Conservation (phyloP, 108 stramenopile genomes). For the Fragilariopsis cylindrus region DNA sequence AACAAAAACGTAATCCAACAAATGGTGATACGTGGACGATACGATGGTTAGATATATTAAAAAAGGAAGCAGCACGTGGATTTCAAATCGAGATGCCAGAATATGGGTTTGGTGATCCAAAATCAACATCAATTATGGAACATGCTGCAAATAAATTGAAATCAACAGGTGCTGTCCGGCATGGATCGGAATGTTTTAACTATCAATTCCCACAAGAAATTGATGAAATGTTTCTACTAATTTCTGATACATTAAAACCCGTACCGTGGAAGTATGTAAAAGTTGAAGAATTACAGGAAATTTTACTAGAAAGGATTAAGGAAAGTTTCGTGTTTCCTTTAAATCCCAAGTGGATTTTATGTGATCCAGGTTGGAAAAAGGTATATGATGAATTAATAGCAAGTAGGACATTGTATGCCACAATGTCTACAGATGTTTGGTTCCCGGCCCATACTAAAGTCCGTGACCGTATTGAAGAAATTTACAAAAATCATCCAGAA, state of each 20-base stretch:
- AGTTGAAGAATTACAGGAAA: slow-evolving; percentile 49
- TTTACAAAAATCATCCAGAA: slow-evolving; percentile 46
- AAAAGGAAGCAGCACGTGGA: slow-evolving; percentile 38
- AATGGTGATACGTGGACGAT: slow-evolving; percentile 55
- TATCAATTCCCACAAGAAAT: slow-evolving; percentile 79
- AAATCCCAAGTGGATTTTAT: slow-evolving; percentile 73
- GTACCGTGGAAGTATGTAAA: slow-evolving; percentile 66
- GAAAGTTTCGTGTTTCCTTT: slow-evolving; percentile 70
- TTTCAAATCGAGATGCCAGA: slow-evolving; percentile 46
- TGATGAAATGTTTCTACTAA: slow-evolving; percentile 69
- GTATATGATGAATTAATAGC: slow-evolving; percentile 64
- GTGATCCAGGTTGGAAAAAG: slow-evolving; percentile 73
- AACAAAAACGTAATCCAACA: slow-evolving; percentile 26
- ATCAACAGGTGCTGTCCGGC: slow-evolving; percentile 69
- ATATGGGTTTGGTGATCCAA: slow-evolving; percentile 79
- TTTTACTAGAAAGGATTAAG: slow-evolving; percentile 52
- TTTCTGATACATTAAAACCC: slow-evolving; percentile 42
- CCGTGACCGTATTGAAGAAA: slow-evolving; percentile 59
- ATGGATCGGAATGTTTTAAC: slow-evolving; percentile 81
- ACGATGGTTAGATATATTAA: slow-evolving; percentile 66
- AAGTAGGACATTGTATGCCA: slow-evolving; percentile 46
- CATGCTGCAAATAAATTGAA: slow-evolving; percentile 54
- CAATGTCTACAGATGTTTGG: slow-evolving; percentile 61
- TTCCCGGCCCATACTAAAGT: slow-evolving; percentile 53
- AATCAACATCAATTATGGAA: slow-evolving; percentile 71